Conservation (phyloP, 805 yeast genomes). For the Peterozyma xylosa region DNA sequence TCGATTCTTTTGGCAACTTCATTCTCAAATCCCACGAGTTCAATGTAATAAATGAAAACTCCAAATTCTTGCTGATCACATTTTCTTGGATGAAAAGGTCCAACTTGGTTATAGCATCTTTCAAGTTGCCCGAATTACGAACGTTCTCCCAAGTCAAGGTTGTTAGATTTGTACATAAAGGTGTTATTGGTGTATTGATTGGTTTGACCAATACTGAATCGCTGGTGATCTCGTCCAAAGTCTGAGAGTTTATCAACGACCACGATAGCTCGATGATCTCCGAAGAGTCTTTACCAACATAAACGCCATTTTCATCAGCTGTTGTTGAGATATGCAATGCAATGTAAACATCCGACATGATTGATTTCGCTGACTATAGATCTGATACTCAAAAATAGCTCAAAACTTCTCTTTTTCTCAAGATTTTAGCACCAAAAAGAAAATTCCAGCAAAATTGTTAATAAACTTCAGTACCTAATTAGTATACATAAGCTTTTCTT, state of each 20-base stretch:
- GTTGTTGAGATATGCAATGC: conserved; percentile 58
- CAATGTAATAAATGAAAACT: conserved; percentile 60
- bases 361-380: too few species aligned
- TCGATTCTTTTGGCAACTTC: conserved; percentile 71
- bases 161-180: conserved; percentile 43
- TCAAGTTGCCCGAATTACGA: conserved; percentile 47
- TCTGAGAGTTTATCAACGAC: conserved; percentile 48
- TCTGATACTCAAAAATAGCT: too few species aligned
- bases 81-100: conserved; percentile 41
- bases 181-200: conserved; percentile 57
- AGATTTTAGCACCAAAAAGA: too few species aligned
- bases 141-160: conserved; percentile 56
- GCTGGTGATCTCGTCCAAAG: conserved; percentile 33
- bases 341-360: conserved; percentile 49
- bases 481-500: too few species aligned
- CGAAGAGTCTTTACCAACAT: conserved; percentile 57
- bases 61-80: conserved; percentile 31
- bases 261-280: conserved; percentile 67
- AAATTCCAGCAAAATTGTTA: too few species aligned
- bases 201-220: conserved; percentile 52
- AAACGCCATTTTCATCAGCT: conserved; percentile 54
- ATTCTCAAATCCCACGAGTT: conserved; percentile 69
- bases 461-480: too few species aligned
- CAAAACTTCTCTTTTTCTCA: too few species aligned
- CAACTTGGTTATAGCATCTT: conserved; percentile 52